These are phyloP conservation scores for Apostasia ramifera DNA, from an alignment of 106 monocot species.

Conservation along the genomic window DNA sequence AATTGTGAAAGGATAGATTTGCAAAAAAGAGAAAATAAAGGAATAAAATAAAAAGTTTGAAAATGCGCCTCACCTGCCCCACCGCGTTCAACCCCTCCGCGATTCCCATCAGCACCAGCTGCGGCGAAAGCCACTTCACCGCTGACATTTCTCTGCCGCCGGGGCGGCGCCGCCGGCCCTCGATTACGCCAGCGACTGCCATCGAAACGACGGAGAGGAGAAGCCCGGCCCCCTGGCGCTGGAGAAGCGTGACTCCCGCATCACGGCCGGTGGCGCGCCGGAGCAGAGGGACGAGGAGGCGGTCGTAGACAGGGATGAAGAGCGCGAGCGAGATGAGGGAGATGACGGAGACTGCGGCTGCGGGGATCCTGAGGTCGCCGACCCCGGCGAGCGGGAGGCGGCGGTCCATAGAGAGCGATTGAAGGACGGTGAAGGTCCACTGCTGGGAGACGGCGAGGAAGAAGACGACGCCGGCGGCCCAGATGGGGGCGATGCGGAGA, in stretches of 20 bases:
- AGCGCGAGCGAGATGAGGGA: slow-evolving; percentile 31
- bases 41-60: no score
- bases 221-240: slow-evolving; percentile 30
- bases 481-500: slow-evolving; percentile 44
- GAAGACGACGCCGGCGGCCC: slow-evolving; percentile 40
- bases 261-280: slow-evolving; percentile 14
- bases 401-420: slow-evolving; percentile 44
- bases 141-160: slow-evolving; percentile 6
- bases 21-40: no score
- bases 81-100: slow-evolving; percentile 56
- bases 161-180: slow-evolving; percentile 13
- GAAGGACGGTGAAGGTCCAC: slow-evolving; percentile 35
- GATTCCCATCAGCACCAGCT: slow-evolving; percentile 50
- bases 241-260: slow-evolving; percentile 30
- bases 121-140: slow-evolving; percentile 48
- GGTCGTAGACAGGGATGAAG: slow-evolving; percentile 59
- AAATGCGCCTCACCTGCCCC: slow-evolving; percentile 22
- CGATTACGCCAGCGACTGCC: slow-evolving; percentile 29
- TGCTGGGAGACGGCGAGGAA: slow-evolving; percentile 35
- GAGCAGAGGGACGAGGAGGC: slow-evolving; percentile 17
- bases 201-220: slow-evolving; percentile 27
- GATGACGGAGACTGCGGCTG: slow-evolving; percentile 26
- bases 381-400: slow-evolving; percentile 12
- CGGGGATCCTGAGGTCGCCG: slow-evolving; percentile 23
- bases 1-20: no score